A percentile compares a stretch with the other conserved stretches of the same genome.
phyloP scores from a whole-genome alignment of 2,329 filamentous ascomycete genomes.

The Colletotrichum orchidophilum region DNA sequence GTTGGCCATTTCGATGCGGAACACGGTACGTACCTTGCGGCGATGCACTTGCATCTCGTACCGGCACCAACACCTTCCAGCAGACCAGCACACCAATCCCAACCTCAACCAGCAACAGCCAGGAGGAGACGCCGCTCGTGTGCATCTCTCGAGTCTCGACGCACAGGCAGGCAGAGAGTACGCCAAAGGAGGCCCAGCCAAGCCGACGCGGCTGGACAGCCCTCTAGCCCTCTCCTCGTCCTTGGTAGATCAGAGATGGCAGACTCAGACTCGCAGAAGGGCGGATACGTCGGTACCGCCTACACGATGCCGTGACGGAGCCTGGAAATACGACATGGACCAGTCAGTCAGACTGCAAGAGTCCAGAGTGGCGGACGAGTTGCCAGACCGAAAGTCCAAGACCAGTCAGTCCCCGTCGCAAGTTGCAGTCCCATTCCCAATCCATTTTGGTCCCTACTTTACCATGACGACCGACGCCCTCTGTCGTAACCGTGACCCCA shows the following conservation, averaged over 20 bases:
- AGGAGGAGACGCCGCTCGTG: neutral
- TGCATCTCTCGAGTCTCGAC: neutral
- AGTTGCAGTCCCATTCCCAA: neutral
- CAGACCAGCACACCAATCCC: neutral
- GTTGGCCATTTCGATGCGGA: neutral
- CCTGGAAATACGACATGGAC: neutral
- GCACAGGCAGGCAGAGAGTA: neutral
- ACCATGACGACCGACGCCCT: neutral
- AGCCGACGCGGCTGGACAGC: neutral
- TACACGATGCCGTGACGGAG: too few species aligned
- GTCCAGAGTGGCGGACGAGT: neutral
- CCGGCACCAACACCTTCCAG: neutral
- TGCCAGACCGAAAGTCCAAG: neutral
- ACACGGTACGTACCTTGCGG: neutral
- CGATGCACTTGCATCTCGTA: neutral
- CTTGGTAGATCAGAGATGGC: too few species aligned
- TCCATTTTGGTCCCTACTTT: neutral
- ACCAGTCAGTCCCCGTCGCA: conserved; percentile 7
- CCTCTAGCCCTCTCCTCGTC: neutral
- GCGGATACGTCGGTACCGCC: too few species aligned
- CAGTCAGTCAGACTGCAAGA: neutral
- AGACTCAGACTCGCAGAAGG: too few species aligned
- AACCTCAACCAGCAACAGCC: neutral
- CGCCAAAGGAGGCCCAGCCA: neutral
- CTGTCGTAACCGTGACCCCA: neutral